phyloP scores from a whole-genome alignment of 2,329 filamentous ascomycete genomes.

The Alternaria rosae region DNA sequence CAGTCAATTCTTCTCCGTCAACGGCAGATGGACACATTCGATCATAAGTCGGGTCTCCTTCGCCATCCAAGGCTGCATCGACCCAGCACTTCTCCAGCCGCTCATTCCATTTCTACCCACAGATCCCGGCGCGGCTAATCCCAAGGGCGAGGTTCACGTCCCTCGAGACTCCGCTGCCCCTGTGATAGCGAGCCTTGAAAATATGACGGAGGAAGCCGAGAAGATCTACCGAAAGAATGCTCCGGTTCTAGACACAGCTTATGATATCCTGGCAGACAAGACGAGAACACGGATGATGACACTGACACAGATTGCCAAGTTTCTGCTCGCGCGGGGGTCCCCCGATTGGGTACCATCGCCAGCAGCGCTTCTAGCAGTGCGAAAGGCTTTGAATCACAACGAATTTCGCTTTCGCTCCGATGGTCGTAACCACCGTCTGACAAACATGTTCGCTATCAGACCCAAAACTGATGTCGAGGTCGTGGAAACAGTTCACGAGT shows the following conservation, averaged over 20 bases:
- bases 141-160: conserved; percentile 50
- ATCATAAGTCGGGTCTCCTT: conserved; percentile 54
- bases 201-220: conserved; percentile 56
- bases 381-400: conserved; percentile 67
- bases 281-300: conserved; percentile 57
- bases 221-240: conserved; percentile 58
- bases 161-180: conserved; percentile 57
- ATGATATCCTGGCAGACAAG: conserved; percentile 55
- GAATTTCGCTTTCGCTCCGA: conserved; percentile 69
- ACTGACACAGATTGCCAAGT: conserved; percentile 56
- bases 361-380: conserved; percentile 72
- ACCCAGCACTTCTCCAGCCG: conserved; percentile 54
- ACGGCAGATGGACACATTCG: conserved; percentile 58
- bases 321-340: conserved; percentile 45
- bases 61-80: conserved; percentile 58
- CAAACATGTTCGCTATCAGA: conserved; percentile 69
- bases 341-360: conserved; percentile 38
- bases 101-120: conserved; percentile 62
- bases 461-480: conserved; percentile 62
- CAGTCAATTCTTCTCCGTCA: conserved; percentile 60
- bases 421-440: conserved; percentile 58
- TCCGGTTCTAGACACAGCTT: conserved; percentile 58
- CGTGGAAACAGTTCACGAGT: conserved; percentile 59
- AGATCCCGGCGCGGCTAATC: conserved; percentile 29
- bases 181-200: conserved; percentile 53